Percentiles rank a stretch among this genome's conserved stretches.
Evolutionary conservation across 768 basidiomycete species (phyloP).

Genomic region (Boletus sensibilis): DNA sequence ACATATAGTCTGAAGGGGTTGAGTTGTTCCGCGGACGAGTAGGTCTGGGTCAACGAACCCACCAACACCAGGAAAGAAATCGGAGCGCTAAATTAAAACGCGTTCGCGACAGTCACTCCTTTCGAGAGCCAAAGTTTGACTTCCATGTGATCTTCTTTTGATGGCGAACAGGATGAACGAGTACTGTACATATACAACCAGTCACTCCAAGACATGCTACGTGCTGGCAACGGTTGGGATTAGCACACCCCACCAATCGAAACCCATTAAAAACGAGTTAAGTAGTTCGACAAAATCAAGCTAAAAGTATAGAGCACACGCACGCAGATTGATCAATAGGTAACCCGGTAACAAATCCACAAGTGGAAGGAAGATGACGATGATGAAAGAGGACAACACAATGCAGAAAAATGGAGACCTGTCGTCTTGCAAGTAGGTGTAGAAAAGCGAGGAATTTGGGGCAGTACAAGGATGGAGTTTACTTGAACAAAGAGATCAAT

Average conservation of each 20-base stretch:
- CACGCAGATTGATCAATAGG: conserved; percentile 10
- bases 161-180: too few relatives aligned
- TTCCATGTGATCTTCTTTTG: too few relatives aligned
- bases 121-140: too few relatives aligned
- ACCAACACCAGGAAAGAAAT: too few relatives aligned
- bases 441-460: neutral
- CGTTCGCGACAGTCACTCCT: too few relatives aligned
- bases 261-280: conserved; percentile 23
- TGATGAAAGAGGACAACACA: neutral
- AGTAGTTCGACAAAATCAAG: conserved; percentile 15
- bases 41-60: too few relatives aligned
- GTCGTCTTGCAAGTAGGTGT: conserved; percentile 1
- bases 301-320: conserved; percentile 9
- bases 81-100: too few relatives aligned
- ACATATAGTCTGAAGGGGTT: too few relatives aligned
- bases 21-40: too few relatives aligned
- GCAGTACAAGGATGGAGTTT: conserved; percentile 16
- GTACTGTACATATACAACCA: too few relatives aligned
- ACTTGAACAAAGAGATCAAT: conserved; percentile 14
- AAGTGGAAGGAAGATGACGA: neutral
- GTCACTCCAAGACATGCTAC: too few relatives aligned
- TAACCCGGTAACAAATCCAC: conserved; percentile 10
- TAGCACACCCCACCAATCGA: neutral
- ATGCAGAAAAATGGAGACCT: neutral
- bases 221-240: too few relatives aligned